Evolutionary conservation across 345 rosid species (phyloP).

Genomic region (Citropsis articulata): DNA sequence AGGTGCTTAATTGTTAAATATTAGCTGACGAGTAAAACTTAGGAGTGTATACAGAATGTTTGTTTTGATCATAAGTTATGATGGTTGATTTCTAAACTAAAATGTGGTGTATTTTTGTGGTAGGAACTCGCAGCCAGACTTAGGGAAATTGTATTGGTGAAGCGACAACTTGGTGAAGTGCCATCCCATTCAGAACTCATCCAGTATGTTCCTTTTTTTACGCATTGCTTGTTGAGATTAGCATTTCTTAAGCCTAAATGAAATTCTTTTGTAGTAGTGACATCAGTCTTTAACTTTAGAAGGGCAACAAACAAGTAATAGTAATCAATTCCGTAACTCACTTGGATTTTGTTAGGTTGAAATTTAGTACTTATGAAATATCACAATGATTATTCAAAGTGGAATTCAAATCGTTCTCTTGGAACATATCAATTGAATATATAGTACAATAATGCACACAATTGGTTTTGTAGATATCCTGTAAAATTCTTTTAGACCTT

Average conservation of each 20-base stretch:
- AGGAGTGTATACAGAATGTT: background rate
- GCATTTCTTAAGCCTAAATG: background rate
- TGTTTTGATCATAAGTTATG: background rate
- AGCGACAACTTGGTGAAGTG: conserved; percentile 60
- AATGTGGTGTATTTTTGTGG: conserved; percentile 5
- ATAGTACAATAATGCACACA: background rate
- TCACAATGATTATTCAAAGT: background rate
- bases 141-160: conserved; percentile 50
- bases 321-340: background rate
- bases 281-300: background rate
- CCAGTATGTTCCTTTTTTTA: conserved; percentile 51
- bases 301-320: background rate
- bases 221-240: background rate
- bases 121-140: conserved; percentile 72
- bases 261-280: background rate
- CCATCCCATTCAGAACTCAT: conserved; percentile 75
- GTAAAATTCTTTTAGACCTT: background rate
- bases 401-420: background rate
- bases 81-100: background rate
- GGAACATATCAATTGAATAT: background rate
- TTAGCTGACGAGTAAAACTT: background rate
- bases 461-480: background rate
- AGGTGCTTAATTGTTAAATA: background rate
- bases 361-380: background rate
- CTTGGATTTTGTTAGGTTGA: background rate